Evolutionary conservation across 2,329 filamentous ascomycete species (phyloP).

Genomic region (Biscogniauxia mediterranea): DNA sequence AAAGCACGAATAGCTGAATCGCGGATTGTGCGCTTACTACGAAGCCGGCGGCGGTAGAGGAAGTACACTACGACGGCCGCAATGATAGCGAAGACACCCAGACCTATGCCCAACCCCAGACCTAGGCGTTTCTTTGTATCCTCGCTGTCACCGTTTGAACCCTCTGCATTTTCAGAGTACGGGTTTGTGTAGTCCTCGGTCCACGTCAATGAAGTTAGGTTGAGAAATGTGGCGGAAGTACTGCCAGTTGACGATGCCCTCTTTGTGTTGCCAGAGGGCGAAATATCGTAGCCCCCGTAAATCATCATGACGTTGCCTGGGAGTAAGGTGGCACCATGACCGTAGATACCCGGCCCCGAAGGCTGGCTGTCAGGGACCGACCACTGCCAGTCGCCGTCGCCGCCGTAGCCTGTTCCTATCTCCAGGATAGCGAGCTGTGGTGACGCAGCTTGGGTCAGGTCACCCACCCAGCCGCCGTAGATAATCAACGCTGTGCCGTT

Average conservation of each 20-base stretch:
- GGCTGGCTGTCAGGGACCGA: slow-evolving; percentile 55
- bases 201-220: slow-evolving; percentile 58
- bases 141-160: slow-evolving; percentile 4
- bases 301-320: slow-evolving; percentile 69
- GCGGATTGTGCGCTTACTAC: slow-evolving; percentile 33
- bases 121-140: slow-evolving; percentile 48
- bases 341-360: slow-evolving; percentile 50
- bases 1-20: slow-evolving; percentile 49
- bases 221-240: slow-evolving; percentile 47
- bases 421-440: slow-evolving; percentile 79
- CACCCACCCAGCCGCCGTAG: slow-evolving; percentile 89
- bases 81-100: slow-evolving; percentile 56
- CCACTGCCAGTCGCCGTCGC: slow-evolving; percentile 71
- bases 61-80: slow-evolving; percentile 46
- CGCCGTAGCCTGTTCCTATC: slow-evolving; percentile 71
- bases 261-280: slow-evolving; percentile 32
- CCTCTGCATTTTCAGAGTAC: slow-evolving; percentile 8
- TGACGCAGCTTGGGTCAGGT: slow-evolving; percentile 69
- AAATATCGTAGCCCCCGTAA: slow-evolving; percentile 59
- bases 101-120: slow-evolving; percentile 62
- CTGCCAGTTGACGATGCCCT: slow-evolving; percentile 30
- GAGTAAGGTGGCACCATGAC: slow-evolving; percentile 61
- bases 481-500: slow-evolving; percentile 78
- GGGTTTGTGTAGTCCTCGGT: slow-evolving; percentile 50
- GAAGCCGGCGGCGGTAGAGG: slow-evolving; percentile 49